Base-by-base conservation (phyloP, 2,329 filamentous ascomycete genomes). In the Fusarium piperis region DNA sequence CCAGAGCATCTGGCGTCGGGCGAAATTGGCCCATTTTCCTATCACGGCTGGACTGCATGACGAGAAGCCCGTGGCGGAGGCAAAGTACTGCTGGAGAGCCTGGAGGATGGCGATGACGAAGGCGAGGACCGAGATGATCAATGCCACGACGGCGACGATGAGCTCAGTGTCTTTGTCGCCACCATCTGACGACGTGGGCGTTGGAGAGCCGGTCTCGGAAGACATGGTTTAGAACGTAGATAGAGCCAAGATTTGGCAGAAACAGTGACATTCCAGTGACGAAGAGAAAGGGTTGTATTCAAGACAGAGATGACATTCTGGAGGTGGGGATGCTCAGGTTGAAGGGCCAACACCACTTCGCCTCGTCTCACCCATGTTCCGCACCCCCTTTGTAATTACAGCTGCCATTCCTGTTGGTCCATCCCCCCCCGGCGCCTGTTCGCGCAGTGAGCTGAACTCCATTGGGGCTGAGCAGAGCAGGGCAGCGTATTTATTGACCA, bases 51-150 rank as follows among this genome's bases (percentile, higher is more conserved):
- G 74, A 55, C 78, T 77, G 68, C 82, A 84, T 20, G 78, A 81
- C 1, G 81, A 76, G 64, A 81, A 84, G 13, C 83, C 83, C 3
- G 79, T 78, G 0, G 83, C 83, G 2, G 83, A 83, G 0, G 82
- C 78, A 15, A 80, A 77, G 65, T 83, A 85, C 63, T 85, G 83
- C 59, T 85, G 83, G 1, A 80, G 72, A 0, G 83, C 80, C 57
- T 85, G 83, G 2, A 83, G 70, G 5, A 80, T 58, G 4, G 83
- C 80, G 5, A 81, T 81, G 7, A 83, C 28, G 2, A 85, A 76
- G 18, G 83, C 83, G 6, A 85, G 71, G 1, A 84, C 70, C 4
- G 83, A 84, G 33, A 85, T 78, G 15, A 82, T 76, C 23, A 85
- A 72, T n/a, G 83, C 83, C 7, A 80, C 80, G 30, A 79, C 72